A percentile compares a stretch with the other conserved stretches of the same genome.
Conservation (phyloP, 345 rosid species). For the Populus ilicifolia region DNA sequence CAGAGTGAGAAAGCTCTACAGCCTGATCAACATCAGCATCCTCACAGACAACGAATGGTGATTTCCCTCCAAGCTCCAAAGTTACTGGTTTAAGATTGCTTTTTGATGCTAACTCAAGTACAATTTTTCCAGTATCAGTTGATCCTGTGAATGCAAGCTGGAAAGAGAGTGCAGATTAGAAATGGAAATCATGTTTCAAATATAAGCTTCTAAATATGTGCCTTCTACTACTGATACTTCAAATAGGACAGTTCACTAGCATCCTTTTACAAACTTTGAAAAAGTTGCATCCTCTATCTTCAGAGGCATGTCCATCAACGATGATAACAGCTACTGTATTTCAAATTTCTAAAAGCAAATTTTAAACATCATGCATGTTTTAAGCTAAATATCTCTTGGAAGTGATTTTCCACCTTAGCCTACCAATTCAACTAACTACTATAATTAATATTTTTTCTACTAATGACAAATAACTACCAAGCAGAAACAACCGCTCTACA, state of each 20-base stretch:
- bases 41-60: slow-evolving; percentile 88
- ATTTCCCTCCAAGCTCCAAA: slow-evolving; percentile 97
- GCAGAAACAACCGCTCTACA: no score
- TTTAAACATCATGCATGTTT: no score
- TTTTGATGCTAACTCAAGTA: slow-evolving; percentile 65
- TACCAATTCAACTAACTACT: no score
- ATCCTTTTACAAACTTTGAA: no score
- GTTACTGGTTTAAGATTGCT: slow-evolving; percentile 92
- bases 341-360: no score
- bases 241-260: neutral
- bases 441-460: no score
- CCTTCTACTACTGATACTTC: neutral
- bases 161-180: slow-evolving; percentile 14
- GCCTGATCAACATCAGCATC: slow-evolving; percentile 93
- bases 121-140: slow-evolving; percentile 60
- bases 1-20: slow-evolving; percentile 74
- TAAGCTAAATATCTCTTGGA: no score
- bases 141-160: slow-evolving; percentile 98
- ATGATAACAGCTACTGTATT: no score
- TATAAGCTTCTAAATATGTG: neutral
- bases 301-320: no score
- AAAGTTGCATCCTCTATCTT: no score
- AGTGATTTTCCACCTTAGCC: no score
- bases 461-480: no score
- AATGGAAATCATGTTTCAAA: neutral